Base-by-base conservation (phyloP, 2,329 filamentous ascomycete genomes). In the Cladosporium sp. region DNA sequence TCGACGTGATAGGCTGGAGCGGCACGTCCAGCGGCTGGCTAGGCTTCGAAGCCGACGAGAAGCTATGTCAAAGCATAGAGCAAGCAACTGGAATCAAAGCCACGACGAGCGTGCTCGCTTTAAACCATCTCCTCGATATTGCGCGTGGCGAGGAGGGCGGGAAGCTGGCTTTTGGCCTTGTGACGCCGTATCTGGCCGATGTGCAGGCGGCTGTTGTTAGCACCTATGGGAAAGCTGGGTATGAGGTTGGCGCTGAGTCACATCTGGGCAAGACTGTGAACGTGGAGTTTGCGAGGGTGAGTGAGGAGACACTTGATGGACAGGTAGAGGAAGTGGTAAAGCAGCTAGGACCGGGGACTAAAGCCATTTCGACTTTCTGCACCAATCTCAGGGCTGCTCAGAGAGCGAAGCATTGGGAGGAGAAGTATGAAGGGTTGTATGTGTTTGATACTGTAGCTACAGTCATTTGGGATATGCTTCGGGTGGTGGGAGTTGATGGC, bases 381-480 rank as follows among this genome's bases (percentile, higher is more conserved):
- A 80, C 76, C 14, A 79, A 78, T 63, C 64, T 78, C 30, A 65
- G 65, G 12, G 75, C 75, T 3, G 76, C 75, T 6, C 73, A 76
- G 57, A 64, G 72, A 7, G 75, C 70, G 1, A 63, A 60, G 9
- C 37, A 66, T 15, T 79, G 76, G 77, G 77, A 79, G 61, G 43
- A 55, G 12, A 54, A 66, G 39, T 64, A 68, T 59, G 60, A 74
- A 57, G 67, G 66, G 1, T 50, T 78, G 3, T 65, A 68, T 3
- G 73, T 78, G 5, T 68, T 77, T 19, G 77, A 79, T 66, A 75
- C 74, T 0, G 74, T 79, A 9, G 70, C 73, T 0, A 77, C 75
- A 1, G 74, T 78, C 3, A 63, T 78, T 2, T 76, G 73, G 72
- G 74, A 75, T 58, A 74, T 76, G 71, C 63, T 77, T 58, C 66